Conservation (phyloP, 805 yeast species). For the Metschnikowia chrysomelidarum region DNA sequence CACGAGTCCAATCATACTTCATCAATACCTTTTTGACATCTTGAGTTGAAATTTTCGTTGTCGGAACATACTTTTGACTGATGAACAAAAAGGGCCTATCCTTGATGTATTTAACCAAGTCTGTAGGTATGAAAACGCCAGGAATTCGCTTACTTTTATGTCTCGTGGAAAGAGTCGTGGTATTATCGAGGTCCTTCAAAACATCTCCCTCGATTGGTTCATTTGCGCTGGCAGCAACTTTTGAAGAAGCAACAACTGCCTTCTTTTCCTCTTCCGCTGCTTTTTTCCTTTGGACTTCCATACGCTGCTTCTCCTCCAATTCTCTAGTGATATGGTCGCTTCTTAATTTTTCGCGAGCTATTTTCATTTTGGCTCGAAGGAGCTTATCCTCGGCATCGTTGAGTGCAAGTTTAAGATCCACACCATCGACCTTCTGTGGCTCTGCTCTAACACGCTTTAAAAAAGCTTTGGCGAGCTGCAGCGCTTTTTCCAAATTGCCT, state of each 20-base stretch:
- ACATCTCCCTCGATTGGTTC: slow-evolving; percentile 4
- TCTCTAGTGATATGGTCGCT: slow-evolving; percentile 24
- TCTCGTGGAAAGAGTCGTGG: slow-evolving; percentile 34
- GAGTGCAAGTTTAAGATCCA: slow-evolving; percentile 49
- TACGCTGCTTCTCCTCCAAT: slow-evolving; percentile 34
- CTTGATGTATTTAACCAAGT: slow-evolving; percentile 47
- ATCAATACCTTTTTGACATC: slow-evolving; percentile 60
- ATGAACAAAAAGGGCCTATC: slow-evolving; percentile 60
- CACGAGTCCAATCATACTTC: slow-evolving; percentile 63
- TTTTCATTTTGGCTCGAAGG: slow-evolving; percentile 28
- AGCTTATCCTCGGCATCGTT: slow-evolving; percentile 45
- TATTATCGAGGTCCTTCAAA: slow-evolving; percentile 18
- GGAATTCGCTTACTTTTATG: slow-evolving; percentile 29
- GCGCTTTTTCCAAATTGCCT: slow-evolving; percentile 49
- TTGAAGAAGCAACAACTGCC: neutral
- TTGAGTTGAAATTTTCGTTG: slow-evolving; percentile 45
- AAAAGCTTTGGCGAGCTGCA: slow-evolving; percentile 34
- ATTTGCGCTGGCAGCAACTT: slow-evolving; percentile 1
- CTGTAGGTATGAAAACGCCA: slow-evolving; percentile 47
- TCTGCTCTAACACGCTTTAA: slow-evolving; percentile 23
- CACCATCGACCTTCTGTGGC: slow-evolving; percentile 49
- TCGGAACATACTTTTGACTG: slow-evolving; percentile 48
- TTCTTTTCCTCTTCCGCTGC: slow-evolving; percentile 10
- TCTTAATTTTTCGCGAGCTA: slow-evolving; percentile 31
- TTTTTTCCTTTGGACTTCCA: slow-evolving; percentile 12